Evolutionary conservation across 176 grass and related monocot species (phyloP), one percentile per base, ranked within the genome.

Genomic region (Rhipidocladum racemiflorum): DNA sequence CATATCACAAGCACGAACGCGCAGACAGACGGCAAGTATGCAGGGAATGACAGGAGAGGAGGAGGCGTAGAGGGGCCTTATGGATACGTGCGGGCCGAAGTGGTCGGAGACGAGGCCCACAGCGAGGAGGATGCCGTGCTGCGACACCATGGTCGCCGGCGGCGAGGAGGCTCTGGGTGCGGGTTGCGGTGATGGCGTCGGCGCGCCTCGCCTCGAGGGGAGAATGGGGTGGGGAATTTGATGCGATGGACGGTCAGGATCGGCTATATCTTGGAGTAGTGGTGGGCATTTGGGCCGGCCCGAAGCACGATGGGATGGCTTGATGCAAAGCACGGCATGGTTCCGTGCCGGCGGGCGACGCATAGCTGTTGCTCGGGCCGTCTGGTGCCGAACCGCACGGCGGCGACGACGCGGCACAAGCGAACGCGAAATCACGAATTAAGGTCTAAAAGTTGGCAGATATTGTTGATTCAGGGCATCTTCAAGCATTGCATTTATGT

Each of bases 71-170:
- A 42, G 20, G 59, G 25, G 27, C 13, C 87, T 76, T 91, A 98
- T 87, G 13, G 96, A 77, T 54, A 98, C 92, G 11, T 83, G 49
- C 61, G 88, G 61, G 5, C 90, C 92, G 32, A 98, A 95, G 87
- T 95, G 92, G 40, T 91, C 69, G 51, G 90, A 84, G 82, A 98
- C 65, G 49, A 98, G 76, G 32, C 50, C 28, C 10, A 61, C 46
- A 24, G 90, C 90, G 75, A 95, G 96, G 62, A 86, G 84, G 50
- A 81, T 30, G 53, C 88, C 92, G 63, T 95, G 75, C 68, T 88
- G 87, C 51, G 75, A 78, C 43, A 76, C 89, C 92, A 95, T 98
- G 45, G 82, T 43, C 61, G 50, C 85, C 54, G 38, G 35, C 65
- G 71, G 66, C 29, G 60, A 60, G 32, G 24, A 77, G 76, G 21